These are phyloP conservation scores for Hypericum perforatum DNA, from an alignment of 345 rosid species.

Conservation along the genomic window DNA sequence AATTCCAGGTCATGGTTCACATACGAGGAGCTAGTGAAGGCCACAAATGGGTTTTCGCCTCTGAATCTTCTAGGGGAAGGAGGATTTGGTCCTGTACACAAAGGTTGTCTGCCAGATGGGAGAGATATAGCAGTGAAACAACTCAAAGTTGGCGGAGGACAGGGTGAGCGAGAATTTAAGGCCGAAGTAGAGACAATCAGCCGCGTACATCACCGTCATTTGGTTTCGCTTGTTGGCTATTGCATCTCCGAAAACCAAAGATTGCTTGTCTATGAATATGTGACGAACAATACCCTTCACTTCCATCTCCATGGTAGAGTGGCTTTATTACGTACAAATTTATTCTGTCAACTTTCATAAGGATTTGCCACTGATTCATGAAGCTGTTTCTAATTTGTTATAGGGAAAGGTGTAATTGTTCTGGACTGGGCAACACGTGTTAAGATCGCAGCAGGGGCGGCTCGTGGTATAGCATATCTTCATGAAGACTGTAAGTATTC, in stretches of 20 bases:
- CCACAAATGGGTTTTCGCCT: conserved; percentile 69
- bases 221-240: conserved; percentile 91
- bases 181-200: conserved; percentile 92
- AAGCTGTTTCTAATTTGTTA: conserved; percentile 12
- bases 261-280: conserved; percentile 80
- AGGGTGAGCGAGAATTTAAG: conserved; percentile 89
- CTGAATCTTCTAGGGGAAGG: conserved; percentile 88
- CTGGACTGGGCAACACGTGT: conserved; percentile 74
- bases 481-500: conserved; percentile 84
- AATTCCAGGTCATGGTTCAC: conserved; percentile 64
- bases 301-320: conserved; percentile 88
- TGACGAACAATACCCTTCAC: conserved; percentile 73
- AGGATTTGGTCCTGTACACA: conserved; percentile 83
- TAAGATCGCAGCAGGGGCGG: conserved; percentile 83
- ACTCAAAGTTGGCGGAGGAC: conserved; percentile 70
- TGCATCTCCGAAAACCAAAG: conserved; percentile 73
- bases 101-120: conserved; percentile 76
- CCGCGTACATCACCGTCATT: conserved; percentile 86
- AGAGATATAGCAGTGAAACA: conserved; percentile 86
- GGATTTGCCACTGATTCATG: conserved; percentile 6
- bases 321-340: not conserved
- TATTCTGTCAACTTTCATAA: conserved; percentile 10
- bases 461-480: conserved; percentile 96
- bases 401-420: conserved; percentile 51
- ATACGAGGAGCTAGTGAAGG: conserved; percentile 59